These are phyloP conservation scores for Leccinum griseonigrum DNA, from an alignment of 1,284 basidiomycete species.

Conservation along the genomic window DNA sequence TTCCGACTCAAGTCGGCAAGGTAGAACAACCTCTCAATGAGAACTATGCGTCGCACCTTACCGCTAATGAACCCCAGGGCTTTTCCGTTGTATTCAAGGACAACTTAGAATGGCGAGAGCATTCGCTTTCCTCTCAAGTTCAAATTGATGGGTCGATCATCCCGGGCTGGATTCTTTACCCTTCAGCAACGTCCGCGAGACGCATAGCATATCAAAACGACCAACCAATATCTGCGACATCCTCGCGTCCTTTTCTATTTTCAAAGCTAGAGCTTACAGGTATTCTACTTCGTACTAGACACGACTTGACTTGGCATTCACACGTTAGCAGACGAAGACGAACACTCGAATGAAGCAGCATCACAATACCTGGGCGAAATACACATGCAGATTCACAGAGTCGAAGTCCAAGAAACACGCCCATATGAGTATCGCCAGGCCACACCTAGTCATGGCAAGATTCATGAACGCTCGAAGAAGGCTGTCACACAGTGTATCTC, in stretches of 20 bases:
- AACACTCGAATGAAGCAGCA: conserved; percentile 17
- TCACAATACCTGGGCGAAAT: conserved; percentile 13
- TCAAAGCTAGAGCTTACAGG: conserved; percentile 34
- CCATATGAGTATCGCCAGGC: neutral
- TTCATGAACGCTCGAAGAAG: conserved; percentile 41
- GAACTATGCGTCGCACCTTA: conserved; percentile 7
- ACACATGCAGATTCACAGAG: neutral
- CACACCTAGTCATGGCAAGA: conserved; percentile 9
- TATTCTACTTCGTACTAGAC: conserved; percentile 8
- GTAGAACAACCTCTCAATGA: conserved; percentile 17
- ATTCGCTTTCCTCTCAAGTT: conserved; percentile 14
- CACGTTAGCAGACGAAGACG: conserved; percentile 30
- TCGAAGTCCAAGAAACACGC: neutral
- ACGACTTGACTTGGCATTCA: conserved; percentile 4
- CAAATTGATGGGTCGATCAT: conserved; percentile 19
- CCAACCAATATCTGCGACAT: conserved; percentile 15
- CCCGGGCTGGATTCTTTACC: conserved; percentile 3
- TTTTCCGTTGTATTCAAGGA: conserved; percentile 24
- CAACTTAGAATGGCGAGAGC: conserved; percentile 3
- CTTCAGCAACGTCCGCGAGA: neutral
- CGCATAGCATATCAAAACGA: conserved; percentile 10
- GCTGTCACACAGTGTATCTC: conserved; percentile 35
- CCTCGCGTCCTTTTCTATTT: conserved; percentile 27
- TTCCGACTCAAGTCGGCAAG: conserved; percentile 37
- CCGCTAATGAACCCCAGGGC: conserved; percentile 1